A percentile compares a stretch with the other conserved stretches of the same genome.
Evolutionary conservation across 2,329 filamentous ascomycete species (phyloP).

Genomic region (Clonostachys byssicola): DNA sequence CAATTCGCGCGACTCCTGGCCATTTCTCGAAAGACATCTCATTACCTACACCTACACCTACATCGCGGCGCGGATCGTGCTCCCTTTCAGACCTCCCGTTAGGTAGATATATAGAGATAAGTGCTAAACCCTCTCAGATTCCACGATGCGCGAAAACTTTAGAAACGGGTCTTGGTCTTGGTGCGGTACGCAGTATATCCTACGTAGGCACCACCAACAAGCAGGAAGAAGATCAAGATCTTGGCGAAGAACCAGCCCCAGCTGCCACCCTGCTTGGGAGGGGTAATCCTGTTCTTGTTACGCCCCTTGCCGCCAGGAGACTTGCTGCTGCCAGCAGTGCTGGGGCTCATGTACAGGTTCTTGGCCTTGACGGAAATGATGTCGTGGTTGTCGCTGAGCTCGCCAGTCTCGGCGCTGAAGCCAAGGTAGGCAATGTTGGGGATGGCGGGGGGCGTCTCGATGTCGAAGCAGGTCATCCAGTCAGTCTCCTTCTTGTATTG

Average conservation of each 20-base stretch:
- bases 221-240: constrained; percentile 69
- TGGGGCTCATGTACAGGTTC: constrained; percentile 74
- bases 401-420: constrained; percentile 86
- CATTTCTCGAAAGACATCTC: too few species aligned
- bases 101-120: too few species aligned
- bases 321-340: constrained; percentile 30
- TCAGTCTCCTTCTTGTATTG: constrained; percentile 90
- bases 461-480: constrained; percentile 88
- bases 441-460: constrained; percentile 66
- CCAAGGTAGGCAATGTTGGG: constrained; percentile 73
- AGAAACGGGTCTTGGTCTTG: constrained; percentile 56
- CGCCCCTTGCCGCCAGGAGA: constrained; percentile 27
- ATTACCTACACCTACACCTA: too few species aligned
- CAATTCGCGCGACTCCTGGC: too few species aligned
- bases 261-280: constrained; percentile 36
- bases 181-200: constrained; percentile 81
- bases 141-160: constrained; percentile 6
- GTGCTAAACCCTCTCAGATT: too few species aligned
- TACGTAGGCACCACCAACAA: constrained; percentile 71
- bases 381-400: constrained; percentile 96
- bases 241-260: constrained; percentile 72
- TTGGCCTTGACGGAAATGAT: constrained; percentile 82
- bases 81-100: too few species aligned
- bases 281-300: constrained; percentile 15
- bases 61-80: too few species aligned